A percentile compares a stretch with the other conserved stretches of the same genome.
These are phyloP conservation scores for Saccharum spontaneum DNA, from an alignment of 176 grass and related monocot genomes.

Conservation along the genomic window DNA sequence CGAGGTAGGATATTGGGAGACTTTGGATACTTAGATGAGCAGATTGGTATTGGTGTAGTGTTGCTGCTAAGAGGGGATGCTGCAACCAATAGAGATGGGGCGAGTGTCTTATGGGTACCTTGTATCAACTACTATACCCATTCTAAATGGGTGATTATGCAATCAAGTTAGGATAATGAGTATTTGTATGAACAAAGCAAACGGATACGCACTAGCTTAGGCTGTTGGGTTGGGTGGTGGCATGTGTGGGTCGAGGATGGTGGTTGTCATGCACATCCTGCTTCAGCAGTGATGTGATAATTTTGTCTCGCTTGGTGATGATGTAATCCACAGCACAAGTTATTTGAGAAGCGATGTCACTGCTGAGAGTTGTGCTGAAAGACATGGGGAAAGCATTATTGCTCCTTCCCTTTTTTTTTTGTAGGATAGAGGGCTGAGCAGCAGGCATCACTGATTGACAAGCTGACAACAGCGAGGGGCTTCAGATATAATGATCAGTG, in stretches of 20 bases:
- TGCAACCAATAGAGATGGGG: not conserved
- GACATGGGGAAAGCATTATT: not conserved
- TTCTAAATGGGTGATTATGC: not conserved
- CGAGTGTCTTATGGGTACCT: not conserved
- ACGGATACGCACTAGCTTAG: not conserved
- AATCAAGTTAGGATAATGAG: not conserved
- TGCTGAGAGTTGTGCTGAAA: not conserved
- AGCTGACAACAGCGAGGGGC: not conserved
- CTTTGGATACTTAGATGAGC: not conserved
- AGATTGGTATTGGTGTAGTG: not conserved
- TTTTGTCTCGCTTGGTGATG: not conserved
- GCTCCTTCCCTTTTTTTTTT: not conserved
- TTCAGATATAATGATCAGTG: not conserved
- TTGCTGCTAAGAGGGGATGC: not conserved
- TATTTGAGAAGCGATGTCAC: conserved; percentile 1
- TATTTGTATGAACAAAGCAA: not conserved
- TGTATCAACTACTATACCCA: not conserved
- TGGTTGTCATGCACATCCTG: not conserved
- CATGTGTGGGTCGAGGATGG: not conserved
- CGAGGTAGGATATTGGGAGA: not conserved
- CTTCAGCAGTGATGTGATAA: not conserved
- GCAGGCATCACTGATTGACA: not conserved
- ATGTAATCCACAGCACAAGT: not conserved
- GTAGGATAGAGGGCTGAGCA: not conserved
- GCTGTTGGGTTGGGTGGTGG: not conserved